phyloP scores from a whole-genome alignment of 345 rosid genomes.

The Eucalyptus regnans region DNA sequence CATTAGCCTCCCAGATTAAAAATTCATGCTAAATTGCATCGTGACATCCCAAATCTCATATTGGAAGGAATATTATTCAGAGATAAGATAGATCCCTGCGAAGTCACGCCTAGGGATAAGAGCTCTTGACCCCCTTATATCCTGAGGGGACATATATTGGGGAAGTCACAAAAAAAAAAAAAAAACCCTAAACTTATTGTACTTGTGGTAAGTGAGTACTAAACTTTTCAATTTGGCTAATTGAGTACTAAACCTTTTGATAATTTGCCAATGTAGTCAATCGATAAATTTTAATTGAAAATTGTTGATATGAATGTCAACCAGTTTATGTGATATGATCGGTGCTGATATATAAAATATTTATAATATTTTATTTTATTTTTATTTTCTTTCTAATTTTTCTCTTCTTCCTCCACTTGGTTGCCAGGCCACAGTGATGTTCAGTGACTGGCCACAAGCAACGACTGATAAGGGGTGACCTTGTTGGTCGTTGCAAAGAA shows the following conservation, averaged over 20 bases:
- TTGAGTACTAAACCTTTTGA: neutral
- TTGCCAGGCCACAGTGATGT: accelerated
- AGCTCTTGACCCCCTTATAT: neutral
- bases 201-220: too few relatives aligned
- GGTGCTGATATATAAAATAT: too few relatives aligned
- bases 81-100: neutral
- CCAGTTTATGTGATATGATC: too few relatives aligned
- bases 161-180: neutral
- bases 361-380: too few relatives aligned
- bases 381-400: too few relatives aligned
- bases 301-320: accelerated
- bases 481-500: accelerated
- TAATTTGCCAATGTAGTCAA: too few relatives aligned
- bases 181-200: too few relatives aligned
- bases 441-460: neutral
- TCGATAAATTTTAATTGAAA: accelerated
- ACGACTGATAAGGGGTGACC: accelerated
- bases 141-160: neutral
- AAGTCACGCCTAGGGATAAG: neutral
- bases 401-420: neutral
- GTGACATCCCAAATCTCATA: neutral
- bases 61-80: neutral
- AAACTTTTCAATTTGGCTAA: too few relatives aligned
- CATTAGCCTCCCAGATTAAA: neutral
- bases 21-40: neutral